A percentile compares a stretch with the other conserved stretches of the same genome.
These are phyloP conservation scores for Dothideomycetes sp. DNA, from an alignment of 2,329 filamentous ascomycete genomes.

Conservation along the genomic window DNA sequence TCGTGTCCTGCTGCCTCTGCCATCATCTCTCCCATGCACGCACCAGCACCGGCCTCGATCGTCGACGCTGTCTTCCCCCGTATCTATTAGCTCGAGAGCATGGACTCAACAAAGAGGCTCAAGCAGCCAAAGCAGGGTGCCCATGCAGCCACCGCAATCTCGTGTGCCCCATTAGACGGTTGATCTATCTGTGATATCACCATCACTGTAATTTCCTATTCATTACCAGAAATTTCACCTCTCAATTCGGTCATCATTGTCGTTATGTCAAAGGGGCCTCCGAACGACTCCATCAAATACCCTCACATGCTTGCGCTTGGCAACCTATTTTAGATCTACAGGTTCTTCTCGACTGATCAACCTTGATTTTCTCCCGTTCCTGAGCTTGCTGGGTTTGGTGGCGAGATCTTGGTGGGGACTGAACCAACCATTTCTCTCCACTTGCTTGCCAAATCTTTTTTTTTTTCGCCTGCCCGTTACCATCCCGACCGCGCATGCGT, in stretches of 20 bases:
- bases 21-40: not conserved
- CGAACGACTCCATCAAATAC: conserved; percentile 1
- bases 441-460: not conserved
- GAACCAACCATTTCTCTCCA: not conserved
- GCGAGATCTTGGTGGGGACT: not conserved
- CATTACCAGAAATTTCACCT: conserved; percentile 7
- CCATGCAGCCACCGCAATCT: conserved; percentile 10
- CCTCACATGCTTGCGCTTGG: not conserved
- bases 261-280: conserved; percentile 3
- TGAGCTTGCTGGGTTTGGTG: not conserved
- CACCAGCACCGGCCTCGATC: not conserved
- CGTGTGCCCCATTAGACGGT: conserved; percentile 4
- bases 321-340: conserved; percentile 1
- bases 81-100: conserved; percentile 4
- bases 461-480: not conserved
- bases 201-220: conserved; percentile 2
- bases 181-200: not conserved
- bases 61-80: conserved; percentile 2
- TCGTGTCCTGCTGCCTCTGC: not conserved
- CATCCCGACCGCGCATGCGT: not conserved
- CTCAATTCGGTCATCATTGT: conserved; percentile 5
- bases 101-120: conserved; percentile 4
- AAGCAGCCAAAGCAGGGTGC: conserved; percentile 6
- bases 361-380: not conserved
- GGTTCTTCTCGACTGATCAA: conserved; percentile 1